Conservation (phyloP, 495 filamentous ascomycete species). For the Penicillium parvum region DNA sequence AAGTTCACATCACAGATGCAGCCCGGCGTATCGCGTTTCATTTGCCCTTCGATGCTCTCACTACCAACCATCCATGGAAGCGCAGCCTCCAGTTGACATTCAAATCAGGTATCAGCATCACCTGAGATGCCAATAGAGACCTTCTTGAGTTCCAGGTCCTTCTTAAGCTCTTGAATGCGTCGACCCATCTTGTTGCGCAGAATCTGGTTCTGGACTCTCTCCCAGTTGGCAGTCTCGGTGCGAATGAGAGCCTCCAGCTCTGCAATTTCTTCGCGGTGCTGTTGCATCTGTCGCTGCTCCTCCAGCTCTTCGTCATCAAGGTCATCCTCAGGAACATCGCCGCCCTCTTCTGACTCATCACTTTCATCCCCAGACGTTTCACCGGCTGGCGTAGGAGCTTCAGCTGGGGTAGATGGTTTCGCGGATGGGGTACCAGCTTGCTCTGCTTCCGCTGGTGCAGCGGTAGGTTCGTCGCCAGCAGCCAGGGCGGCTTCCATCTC, state of each 20-base stretch:
- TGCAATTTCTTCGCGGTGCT: constrained; percentile 46
- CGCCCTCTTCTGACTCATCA: constrained; percentile 57
- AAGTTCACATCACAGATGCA: too few species aligned
- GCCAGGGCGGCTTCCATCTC: constrained; percentile 54
- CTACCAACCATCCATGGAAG: too few species aligned
- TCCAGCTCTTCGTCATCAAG: constrained; percentile 52
- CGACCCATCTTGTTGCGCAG: constrained; percentile 48
- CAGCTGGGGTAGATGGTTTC: constrained; percentile 37
- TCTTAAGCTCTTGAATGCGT: constrained; percentile 45
- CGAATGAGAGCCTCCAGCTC: constrained; percentile 47
- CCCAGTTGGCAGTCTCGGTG: constrained; percentile 40
- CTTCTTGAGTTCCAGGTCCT: constrained; percentile 46
- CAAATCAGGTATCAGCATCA: constrained; percentile 28
- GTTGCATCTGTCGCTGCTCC: constrained; percentile 44
- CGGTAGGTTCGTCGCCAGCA: constrained; percentile 31
- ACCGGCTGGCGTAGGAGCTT: constrained; percentile 4
- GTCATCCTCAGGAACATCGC: constrained; percentile 57
- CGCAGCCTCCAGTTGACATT: too few species aligned
- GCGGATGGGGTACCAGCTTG: constrained; percentile 33
- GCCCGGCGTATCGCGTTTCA: too few species aligned
- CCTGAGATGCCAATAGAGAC: constrained; percentile 43
- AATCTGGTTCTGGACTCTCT: constrained; percentile 40
- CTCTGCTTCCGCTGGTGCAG: constrained; percentile 14
- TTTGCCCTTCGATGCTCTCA: too few species aligned
- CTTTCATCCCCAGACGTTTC: constrained; percentile 45